Evolutionary conservation across 345 rosid genomes (phyloP).

Genomic region (Linum usitatissimum): DNA sequence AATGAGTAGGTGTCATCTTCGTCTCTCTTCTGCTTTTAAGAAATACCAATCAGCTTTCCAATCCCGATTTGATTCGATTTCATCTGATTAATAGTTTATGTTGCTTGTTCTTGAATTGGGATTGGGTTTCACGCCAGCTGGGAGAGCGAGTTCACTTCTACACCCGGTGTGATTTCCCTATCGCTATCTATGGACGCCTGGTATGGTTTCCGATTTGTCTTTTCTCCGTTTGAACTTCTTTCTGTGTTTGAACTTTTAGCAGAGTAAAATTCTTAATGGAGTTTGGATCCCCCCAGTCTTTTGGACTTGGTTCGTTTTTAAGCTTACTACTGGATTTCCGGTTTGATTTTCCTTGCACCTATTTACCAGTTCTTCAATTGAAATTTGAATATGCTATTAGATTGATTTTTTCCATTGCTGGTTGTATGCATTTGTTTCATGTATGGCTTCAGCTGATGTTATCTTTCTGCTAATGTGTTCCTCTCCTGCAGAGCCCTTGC

Average conservation of each 20-base stretch:
- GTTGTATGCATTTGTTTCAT: not conserved
- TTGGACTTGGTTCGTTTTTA: not conserved
- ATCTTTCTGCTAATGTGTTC: conserved; percentile 4
- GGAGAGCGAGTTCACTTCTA: conserved; percentile 97
- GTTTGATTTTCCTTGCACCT: not conserved
- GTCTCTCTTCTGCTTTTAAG: no score
- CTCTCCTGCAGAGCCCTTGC: conserved; percentile 67
- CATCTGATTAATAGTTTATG: no score
- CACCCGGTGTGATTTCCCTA: conserved; percentile 88
- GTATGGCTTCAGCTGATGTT: not conserved
- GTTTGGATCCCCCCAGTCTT: not conserved
- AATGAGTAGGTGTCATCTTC: no score
- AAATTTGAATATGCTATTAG: not conserved
- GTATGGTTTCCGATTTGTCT: conserved; percentile 21
- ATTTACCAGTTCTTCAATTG: not conserved
- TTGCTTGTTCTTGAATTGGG: no score
- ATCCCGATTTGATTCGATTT: no score
- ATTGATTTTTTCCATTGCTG: not conserved
- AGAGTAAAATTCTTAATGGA: not conserved
- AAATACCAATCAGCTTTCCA: no score
- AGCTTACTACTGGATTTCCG: no score
- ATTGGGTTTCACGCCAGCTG: conserved; percentile 36
- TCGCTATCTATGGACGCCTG: conserved; percentile 92
- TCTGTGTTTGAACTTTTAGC: not conserved
- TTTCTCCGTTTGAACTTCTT: not conserved